Conservation (phyloP, 345 rosid genomes). For the Crucihimalaya himalaica region DNA sequence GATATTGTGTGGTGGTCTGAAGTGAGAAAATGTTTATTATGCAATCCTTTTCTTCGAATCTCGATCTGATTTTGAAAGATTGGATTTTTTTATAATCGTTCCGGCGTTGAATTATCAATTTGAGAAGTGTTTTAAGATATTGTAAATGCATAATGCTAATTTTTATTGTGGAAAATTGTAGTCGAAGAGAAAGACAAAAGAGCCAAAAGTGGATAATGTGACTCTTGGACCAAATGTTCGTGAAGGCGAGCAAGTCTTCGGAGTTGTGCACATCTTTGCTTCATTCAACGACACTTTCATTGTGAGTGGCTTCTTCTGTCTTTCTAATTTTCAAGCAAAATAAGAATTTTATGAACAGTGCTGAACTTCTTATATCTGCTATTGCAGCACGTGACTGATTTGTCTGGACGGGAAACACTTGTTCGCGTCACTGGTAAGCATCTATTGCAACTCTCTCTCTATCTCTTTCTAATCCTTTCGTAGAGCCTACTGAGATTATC, state of each 20-base stretch:
- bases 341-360: background rate
- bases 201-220: constrained; percentile 80
- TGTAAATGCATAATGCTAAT: background rate
- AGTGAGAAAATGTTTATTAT: background rate
- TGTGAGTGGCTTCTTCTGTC: constrained; percentile 40
- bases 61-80: background rate
- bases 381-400: constrained; percentile 80
- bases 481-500: background rate
- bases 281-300: constrained; percentile 81
- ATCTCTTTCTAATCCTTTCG: background rate
- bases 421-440: constrained; percentile 74
- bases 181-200: constrained; percentile 73
- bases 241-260: constrained; percentile 82
- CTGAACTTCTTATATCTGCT: background rate
- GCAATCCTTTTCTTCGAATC: background rate
- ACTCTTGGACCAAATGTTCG: constrained; percentile 75
- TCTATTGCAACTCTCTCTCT: background rate
- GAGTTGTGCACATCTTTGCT: constrained; percentile 75
- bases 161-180: constrained; percentile 19
- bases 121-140: background rate
- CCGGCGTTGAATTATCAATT: background rate
- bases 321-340: background rate
- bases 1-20: background rate
- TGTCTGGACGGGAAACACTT: constrained; percentile 86
- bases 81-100: background rate